Percentiles rank a stretch among this genome's conserved stretches.
Evolutionary conservation across 2,329 filamentous ascomycete genomes (phyloP).

Genomic region (Sporothrix mexicana): DNA sequence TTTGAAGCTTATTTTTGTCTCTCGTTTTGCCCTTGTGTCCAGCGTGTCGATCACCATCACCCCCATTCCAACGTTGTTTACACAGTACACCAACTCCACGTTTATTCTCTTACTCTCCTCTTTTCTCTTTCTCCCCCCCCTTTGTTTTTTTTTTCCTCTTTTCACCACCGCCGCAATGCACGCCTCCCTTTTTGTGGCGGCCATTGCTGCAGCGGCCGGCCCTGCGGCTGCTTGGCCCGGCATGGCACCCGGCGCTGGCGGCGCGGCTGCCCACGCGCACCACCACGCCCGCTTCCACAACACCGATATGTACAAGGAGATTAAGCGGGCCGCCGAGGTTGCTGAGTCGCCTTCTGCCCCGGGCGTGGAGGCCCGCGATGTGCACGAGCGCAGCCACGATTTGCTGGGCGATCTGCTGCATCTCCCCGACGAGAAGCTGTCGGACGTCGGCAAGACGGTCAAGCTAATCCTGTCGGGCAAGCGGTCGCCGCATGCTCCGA

Average conservation of each 20-base stretch:
- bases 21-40: background rate
- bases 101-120: background rate
- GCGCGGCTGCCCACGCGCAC: conserved; percentile 15
- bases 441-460: conserved; percentile 46
- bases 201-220: conserved; percentile 30
- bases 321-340: conserved; percentile 26
- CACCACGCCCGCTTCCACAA: conserved; percentile 28
- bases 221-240: conserved; percentile 34
- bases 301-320: conserved; percentile 32
- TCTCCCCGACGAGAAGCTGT: conserved; percentile 43
- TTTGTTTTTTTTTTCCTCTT: background rate
- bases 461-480: conserved; percentile 46
- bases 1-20: no score
- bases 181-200: conserved; percentile 24
- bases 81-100: background rate
- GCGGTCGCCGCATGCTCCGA: conserved; percentile 4
- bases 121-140: background rate
- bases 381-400: background rate
- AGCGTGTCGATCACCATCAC: conserved; percentile 13
- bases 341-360: background rate
- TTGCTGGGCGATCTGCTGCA: conserved; percentile 49
- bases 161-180: conserved; percentile 29
- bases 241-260: conserved; percentile 30
- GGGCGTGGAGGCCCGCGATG: background rate
- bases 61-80: background rate